Base-by-base conservation (phyloP, 2,329 filamentous ascomycete genomes). In the Clarireedia homoeocarpa region DNA sequence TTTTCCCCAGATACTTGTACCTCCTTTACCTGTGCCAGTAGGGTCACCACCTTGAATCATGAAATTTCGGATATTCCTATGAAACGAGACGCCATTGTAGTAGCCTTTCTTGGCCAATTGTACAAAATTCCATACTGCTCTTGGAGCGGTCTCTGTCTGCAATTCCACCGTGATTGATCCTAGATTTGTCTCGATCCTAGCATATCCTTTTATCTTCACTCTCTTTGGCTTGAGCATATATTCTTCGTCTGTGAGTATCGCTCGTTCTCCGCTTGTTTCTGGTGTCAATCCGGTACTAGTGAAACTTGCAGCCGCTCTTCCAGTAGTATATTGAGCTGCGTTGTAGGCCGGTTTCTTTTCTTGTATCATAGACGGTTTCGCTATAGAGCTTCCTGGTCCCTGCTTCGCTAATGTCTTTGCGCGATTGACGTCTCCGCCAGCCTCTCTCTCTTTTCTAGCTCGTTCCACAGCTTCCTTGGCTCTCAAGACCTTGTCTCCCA, bases 21-120 rank as follows among this genome's bases (percentile, higher is more conserved):
- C 94, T n/a, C 94, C 94, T 59, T 89, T 82, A 1, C 94, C 94
- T 0, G 91, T 96, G 1, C 92, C 92, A 0, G 90, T 89, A 0
- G 94, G 94, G 69, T 99, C 94, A 39, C 94, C 94, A 45, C 92
- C 92, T 71, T 99, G 94, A 40, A 99, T 89, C 94, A 99, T 99
- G 70, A 99, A 99, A 65, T 88, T 89, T 57, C 85, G 85, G 65
- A 99, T 96, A 70, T 95, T 96, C 60, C 94, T 84, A 71, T 99
- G 94, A 69, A 99, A 99, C 12, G 80, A 72, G 2, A 96, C 85
- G 61, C 82, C 82, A 51, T 83, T 84, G 74, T 97, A 99, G 72
- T 96, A 96, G 0, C 92, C 92, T 62, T 87, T 89, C 67, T 96
- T 88, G 1, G 91, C 83, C 4, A 99, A 76, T 55, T 88, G 85